Conservation (phyloP, 2,329 filamentous ascomycete species). For the Colletotrichum simmondsii region DNA sequence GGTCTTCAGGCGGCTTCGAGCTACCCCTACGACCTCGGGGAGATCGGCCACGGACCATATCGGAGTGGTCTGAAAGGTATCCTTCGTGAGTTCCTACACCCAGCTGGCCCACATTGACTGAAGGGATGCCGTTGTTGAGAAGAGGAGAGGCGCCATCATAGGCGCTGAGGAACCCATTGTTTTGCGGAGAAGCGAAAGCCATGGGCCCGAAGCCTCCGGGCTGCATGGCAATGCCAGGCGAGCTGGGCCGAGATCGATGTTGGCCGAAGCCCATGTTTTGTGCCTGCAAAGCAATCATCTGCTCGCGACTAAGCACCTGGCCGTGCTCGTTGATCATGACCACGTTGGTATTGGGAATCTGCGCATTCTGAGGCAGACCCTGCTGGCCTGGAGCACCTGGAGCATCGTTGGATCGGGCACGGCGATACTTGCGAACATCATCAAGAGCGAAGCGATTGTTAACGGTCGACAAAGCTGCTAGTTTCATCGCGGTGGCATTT, state of each 20-base stretch:
- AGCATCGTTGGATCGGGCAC: conserved; percentile 88
- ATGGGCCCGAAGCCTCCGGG: conserved; percentile 66
- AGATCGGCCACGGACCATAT: conserved; percentile 89
- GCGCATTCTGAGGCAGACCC: conserved; percentile 46
- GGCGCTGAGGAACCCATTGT: conserved; percentile 92
- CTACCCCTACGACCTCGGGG: conserved; percentile 92
- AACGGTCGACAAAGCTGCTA: conserved; percentile 94
- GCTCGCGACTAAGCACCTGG: conserved; percentile 86
- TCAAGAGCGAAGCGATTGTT: conserved; percentile 98
- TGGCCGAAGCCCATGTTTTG: conserved; percentile 69
- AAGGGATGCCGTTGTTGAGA: conserved; percentile 74
- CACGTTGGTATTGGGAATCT: conserved; percentile 78
- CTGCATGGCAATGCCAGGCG: conserved; percentile 88
- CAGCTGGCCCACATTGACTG: conserved; percentile 78
- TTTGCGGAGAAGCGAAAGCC: conserved; percentile 87
- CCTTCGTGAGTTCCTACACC: conserved; percentile 79
- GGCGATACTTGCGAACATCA: conserved; percentile 95
- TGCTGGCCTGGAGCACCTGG: conserved; percentile 54
- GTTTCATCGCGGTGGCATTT: conserved; percentile 98
- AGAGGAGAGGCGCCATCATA: conserved; percentile 83
- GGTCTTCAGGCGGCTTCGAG: conserved; percentile 97
- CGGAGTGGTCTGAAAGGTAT: conserved; percentile 93
- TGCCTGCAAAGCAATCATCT: conserved; percentile 83
- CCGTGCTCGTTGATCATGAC: conserved; percentile 97
- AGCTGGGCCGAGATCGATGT: conserved; percentile 87